Conservation (phyloP, 176 grass and related monocot species). For the Musa troglodytarum region DNA sequence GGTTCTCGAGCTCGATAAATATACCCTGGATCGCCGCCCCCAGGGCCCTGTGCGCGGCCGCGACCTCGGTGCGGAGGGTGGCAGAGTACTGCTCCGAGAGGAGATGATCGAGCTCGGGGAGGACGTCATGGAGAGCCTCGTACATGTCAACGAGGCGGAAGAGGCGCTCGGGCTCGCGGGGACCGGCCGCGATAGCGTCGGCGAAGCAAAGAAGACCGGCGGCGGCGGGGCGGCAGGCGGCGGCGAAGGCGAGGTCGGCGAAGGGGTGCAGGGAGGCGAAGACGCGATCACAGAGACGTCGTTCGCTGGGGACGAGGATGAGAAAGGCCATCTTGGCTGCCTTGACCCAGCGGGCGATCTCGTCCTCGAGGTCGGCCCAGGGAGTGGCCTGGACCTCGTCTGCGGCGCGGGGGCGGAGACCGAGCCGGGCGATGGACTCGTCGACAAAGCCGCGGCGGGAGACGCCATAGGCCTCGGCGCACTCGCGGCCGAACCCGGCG, state of each 20-base stretch:
- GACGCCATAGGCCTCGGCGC: conserved; percentile 59
- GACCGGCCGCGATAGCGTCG: conserved; percentile 60
- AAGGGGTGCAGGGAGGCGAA: conserved; percentile 59
- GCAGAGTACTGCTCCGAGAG: conserved; percentile 81
- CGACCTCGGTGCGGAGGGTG: conserved; percentile 66
- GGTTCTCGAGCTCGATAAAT: conserved; percentile 96
- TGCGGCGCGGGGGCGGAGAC: conserved; percentile 41
- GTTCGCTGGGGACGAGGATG: conserved; percentile 87
- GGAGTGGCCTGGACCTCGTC: conserved; percentile 66
- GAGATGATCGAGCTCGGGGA: conserved; percentile 71
- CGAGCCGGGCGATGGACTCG: conserved; percentile 79
- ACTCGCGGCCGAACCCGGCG: conserved; percentile 76
- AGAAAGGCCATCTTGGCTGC: conserved; percentile 88
- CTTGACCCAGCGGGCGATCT: conserved; percentile 82
- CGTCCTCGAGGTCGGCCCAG: conserved; percentile 84
- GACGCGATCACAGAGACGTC: conserved; percentile 83
- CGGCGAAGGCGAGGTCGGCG: conserved; percentile 81
- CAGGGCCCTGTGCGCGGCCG: conserved; percentile 50
- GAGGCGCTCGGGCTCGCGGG: conserved; percentile 72
- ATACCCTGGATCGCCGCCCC: conserved; percentile 81
- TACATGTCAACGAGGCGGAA: conserved; percentile 98
- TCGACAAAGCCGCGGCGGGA: conserved; percentile 82
- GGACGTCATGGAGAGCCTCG: conserved; percentile 71
- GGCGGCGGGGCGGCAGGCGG: conserved; percentile 57
- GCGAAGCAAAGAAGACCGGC: conserved; percentile 76